Evolutionary conservation across 345 rosid species (phyloP).

Genomic region (Psidium friedrichsthalianum): DNA sequence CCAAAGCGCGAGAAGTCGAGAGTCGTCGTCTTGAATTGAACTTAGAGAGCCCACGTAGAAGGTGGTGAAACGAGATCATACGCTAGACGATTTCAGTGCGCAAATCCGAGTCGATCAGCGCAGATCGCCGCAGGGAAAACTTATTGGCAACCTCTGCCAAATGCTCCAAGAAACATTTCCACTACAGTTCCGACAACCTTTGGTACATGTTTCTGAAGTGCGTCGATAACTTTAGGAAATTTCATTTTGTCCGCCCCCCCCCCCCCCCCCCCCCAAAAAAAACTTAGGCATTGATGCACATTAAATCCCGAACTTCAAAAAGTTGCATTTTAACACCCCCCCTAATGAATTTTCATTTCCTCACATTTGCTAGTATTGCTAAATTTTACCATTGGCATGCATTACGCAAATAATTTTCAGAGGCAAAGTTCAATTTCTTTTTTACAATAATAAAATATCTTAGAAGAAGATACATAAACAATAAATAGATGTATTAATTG

Average conservation of each 20-base stretch:
- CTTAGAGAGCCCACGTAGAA: not conserved
- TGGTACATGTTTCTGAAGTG: too few relatives aligned
- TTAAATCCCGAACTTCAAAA: too few relatives aligned
- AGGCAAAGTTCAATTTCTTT: not conserved
- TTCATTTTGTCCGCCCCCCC: too few relatives aligned
- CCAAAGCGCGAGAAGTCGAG: not conserved
- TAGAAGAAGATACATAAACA: not conserved
- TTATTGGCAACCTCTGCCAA: not conserved
- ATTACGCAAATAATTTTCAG: not conserved
- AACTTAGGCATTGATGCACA: too few relatives aligned
- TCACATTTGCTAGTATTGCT: too few relatives aligned
- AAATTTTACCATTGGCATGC: not conserved
- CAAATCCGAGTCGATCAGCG: not conserved
- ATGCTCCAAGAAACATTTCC: not conserved
- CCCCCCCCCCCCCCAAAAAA: too few relatives aligned
- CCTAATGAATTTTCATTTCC: too few relatives aligned
- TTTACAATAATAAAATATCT: not conserved
- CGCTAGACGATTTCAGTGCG: not conserved
- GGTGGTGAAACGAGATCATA: constrained; percentile 1
- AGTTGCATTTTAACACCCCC: too few relatives aligned
- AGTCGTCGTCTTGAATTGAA: not conserved
- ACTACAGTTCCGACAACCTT: not conserved
- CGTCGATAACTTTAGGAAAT: too few relatives aligned
- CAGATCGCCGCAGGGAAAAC: not conserved
- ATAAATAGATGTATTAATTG: not conserved